These are phyloP conservation scores for Alternaria postmessia DNA, from an alignment of 2,329 filamentous ascomycete species.

Conservation along the genomic window DNA sequence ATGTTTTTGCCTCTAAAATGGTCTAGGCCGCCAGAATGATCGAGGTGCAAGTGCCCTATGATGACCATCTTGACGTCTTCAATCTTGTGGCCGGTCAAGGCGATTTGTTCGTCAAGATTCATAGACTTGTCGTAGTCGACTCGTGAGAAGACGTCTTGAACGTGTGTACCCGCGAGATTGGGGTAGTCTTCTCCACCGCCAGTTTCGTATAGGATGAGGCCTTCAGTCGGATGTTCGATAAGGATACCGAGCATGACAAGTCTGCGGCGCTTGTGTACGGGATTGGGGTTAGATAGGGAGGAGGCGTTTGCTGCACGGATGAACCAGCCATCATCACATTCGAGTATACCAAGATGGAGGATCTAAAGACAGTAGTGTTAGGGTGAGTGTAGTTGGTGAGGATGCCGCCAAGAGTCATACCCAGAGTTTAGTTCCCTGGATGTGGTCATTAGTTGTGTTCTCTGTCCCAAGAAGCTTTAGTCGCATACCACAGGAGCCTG, in stretches of 20 bases:
- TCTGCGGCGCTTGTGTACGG: slow-evolving; percentile 35
- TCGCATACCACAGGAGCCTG: slow-evolving; percentile 27
- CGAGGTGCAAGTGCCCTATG: slow-evolving; percentile 50
- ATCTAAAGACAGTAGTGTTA: slow-evolving; percentile 23
- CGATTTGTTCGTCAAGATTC: slow-evolving; percentile 36
- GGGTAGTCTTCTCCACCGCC: slow-evolving; percentile 45
- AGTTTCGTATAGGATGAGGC: slow-evolving; percentile 49
- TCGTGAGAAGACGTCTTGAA: slow-evolving; percentile 46
- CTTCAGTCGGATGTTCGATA: slow-evolving; percentile 41
- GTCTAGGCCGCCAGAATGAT: slow-evolving; percentile 49
- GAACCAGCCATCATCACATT: slow-evolving; percentile 49
- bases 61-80: slow-evolving; percentile 49
- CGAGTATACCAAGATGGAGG: slow-evolving; percentile 47
- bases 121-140: slow-evolving; percentile 34
- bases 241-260: slow-evolving; percentile 30
- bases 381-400: not conserved
- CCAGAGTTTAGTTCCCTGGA: slow-evolving; percentile 49
- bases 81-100: slow-evolving; percentile 44
- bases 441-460: not conserved
- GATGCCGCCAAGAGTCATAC: slow-evolving; percentile 17
- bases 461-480: not conserved
- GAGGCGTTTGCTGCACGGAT: slow-evolving; percentile 41
- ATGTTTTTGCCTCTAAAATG: slow-evolving; percentile 46
- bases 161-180: slow-evolving; percentile 35
- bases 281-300: slow-evolving; percentile 39